Base-by-base conservation (phyloP, 2,329 filamentous ascomycete genomes). In the Aspergillus floridensis region DNA sequence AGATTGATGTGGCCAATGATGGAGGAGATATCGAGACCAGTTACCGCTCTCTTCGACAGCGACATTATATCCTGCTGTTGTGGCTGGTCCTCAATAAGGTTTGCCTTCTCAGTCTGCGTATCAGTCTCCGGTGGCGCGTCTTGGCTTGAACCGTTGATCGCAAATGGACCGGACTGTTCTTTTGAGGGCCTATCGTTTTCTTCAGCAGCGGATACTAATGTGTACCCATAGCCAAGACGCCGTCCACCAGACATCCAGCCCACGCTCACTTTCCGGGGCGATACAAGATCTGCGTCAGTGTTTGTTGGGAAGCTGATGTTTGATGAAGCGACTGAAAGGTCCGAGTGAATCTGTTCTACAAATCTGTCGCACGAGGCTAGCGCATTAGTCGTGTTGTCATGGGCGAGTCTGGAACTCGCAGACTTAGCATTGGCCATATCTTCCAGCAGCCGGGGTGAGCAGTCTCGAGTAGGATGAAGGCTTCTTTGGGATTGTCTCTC, bases 241-340 rank as follows among this genome's bases (percentile, higher is more conserved):
- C 71, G 72, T 3, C 76, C 76, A 22, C 69, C 74, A 10, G 76
- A 75, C 70, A 78, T 71, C 77, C 77, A 79, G 22, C 75, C 77
- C 31, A 75, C 63, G 52, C 76, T 79, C 49, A 76, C 66, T 62
- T 68, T 74, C 16, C 74, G 72, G 50, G 69, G 61, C 19, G 64
- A 57, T 6, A 44, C 56, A n/a, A 46, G 21, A n/a, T 55, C 58
- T 26, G 57, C 53, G 8, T 32, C 26, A 22, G 24, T 22, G 8
- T 59, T 58, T 12, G 53, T 53, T 7, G 56, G 48, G 22, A 35
- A 38, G 6, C 48, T 58, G 31, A 32, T 24, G n/a, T 10, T 41
- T 29, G 38, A 31, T n/a, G 58, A 56, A 35, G 49, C 41, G 19
- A 60, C 35, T 24, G 62, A 63, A 35, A 46, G 56, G 53, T 59